Conservation (phyloP, 805 yeast species). For the Candida glaebosa region DNA sequence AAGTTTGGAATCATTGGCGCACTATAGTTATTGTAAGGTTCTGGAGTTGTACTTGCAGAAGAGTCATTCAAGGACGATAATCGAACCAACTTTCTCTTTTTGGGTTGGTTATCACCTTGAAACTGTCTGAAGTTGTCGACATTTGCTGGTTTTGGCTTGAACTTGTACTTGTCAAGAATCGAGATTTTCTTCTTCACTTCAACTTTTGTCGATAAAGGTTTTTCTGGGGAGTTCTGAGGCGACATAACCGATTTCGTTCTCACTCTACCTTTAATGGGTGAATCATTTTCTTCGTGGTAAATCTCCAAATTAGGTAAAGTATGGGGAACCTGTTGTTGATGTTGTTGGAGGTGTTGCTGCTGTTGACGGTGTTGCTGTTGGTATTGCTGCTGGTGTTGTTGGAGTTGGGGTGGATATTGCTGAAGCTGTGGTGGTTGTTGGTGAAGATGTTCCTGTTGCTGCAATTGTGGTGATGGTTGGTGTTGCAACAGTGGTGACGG, state of each 20-base stretch:
- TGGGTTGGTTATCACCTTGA: constrained; percentile 14
- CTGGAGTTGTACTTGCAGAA: constrained; percentile 4
- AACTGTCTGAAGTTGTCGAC: constrained; percentile 15
- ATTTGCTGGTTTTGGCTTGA: constrained; percentile 29
- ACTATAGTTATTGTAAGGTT: constrained; percentile 4
- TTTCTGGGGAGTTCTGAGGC: constrained; percentile 14
- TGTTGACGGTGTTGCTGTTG: neutral
- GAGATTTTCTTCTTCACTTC: constrained; percentile 36
- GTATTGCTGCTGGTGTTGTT: neutral
- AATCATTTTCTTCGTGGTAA: neutral
- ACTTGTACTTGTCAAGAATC: constrained; percentile 40
- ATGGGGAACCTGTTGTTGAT: neutral
- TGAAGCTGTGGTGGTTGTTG: constrained; percentile 4
- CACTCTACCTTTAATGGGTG: constrained; percentile 25
- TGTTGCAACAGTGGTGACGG: neutral
- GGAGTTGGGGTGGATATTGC: neutral
- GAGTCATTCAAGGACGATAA: constrained; percentile 20
- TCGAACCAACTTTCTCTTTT: constrained; percentile 35
- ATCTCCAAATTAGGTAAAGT: neutral
- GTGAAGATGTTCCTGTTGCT: constrained; percentile 5
- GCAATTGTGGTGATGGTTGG: neutral
- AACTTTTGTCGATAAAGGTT: constrained; percentile 32
- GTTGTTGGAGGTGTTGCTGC: neutral
- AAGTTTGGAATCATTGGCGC: constrained; percentile 4
- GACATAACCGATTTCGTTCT: constrained; percentile 21